Percentiles rank a stretch among this genome's conserved stretches.
phyloP scores from a whole-genome alignment of 1,284 basidiomycete genomes.

The Pyrrhoderma lamaoense region DNA sequence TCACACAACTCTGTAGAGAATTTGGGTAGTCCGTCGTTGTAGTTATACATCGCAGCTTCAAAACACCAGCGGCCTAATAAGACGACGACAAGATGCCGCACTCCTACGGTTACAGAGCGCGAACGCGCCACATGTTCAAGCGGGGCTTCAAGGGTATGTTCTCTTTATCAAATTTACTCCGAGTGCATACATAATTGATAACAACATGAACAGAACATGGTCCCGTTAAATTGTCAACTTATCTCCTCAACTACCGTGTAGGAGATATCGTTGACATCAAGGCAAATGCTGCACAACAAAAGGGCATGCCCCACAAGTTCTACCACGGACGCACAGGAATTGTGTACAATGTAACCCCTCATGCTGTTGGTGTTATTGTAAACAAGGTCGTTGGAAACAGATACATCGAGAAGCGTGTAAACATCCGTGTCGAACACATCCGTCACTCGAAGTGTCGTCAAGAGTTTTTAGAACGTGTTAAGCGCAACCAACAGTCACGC shows the following conservation, averaged over 20 bases:
- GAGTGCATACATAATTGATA: conserved; percentile 15
- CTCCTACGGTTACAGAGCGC: conserved; percentile 99
- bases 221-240: conserved; percentile 87
- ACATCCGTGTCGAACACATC: conserved; percentile 98
- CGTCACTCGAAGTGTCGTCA: conserved; percentile 98
- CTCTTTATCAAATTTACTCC: not conserved
- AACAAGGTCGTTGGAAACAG: conserved; percentile 99
- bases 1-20: not conserved
- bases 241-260: conserved; percentile 87
- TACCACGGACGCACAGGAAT: conserved; percentile 96
- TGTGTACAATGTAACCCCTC: conserved; percentile 95
- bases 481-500: conserved; percentile 85
- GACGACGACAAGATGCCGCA: conserved; percentile 86
- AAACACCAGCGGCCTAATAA: conserved; percentile 37
- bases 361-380: conserved; percentile 93
- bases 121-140: conserved; percentile 99
- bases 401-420: conserved; percentile 99
- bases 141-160: conserved; percentile 87
- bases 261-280: conserved; percentile 99
- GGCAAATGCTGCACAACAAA: conserved; percentile 98
- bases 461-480: conserved; percentile 96
- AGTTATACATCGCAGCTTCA: not conserved
- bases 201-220: conserved; percentile 75
- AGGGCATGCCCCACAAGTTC: conserved; percentile 99
- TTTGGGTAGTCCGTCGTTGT: conserved; percentile 1